phyloP scores from a whole-genome alignment of 2,329 filamentous ascomycete genomes.

The Diplocarpon rosae region DNA sequence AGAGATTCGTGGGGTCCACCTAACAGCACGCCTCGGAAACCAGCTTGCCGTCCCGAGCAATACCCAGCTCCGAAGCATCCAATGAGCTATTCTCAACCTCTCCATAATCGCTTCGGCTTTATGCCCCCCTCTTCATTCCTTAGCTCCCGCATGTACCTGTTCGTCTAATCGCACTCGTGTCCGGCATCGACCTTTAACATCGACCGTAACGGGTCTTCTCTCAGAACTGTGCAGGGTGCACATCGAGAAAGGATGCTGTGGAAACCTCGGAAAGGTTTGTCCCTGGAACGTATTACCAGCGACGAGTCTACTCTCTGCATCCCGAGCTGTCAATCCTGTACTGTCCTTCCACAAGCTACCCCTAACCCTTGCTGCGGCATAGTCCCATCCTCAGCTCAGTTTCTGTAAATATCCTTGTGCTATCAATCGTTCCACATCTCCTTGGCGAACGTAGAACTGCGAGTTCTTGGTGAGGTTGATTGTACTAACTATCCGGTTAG shows the following conservation, averaged over 20 bases:
- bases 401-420: constrained; percentile 91
- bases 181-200: too few relatives aligned
- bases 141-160: constrained; percentile 2
- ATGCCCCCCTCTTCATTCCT: background rate
- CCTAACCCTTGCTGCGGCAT: too few relatives aligned
- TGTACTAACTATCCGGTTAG: constrained; percentile 43
- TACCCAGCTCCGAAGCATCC: background rate
- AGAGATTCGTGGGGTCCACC: too few relatives aligned
- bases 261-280: constrained; percentile 1
- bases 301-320: background rate
- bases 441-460: constrained; percentile 92
- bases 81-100: background rate
- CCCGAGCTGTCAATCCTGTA: background rate
- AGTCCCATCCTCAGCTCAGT: constrained; percentile 48
- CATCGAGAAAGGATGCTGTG: constrained; percentile 4
- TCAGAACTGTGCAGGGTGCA: background rate
- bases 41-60: too few relatives aligned
- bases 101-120: background rate
- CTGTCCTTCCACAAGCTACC: too few relatives aligned
- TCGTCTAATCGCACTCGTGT: background rate
- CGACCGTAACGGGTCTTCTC: constrained; percentile 2
- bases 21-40: too few relatives aligned
- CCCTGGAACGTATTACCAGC: constrained; percentile 1
- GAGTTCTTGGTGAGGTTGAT: constrained; percentile 97
- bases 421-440: constrained; percentile 89